These are phyloP conservation scores for Tricharina praecox DNA, from an alignment of 495 filamentous ascomycete species.

Conservation along the genomic window DNA sequence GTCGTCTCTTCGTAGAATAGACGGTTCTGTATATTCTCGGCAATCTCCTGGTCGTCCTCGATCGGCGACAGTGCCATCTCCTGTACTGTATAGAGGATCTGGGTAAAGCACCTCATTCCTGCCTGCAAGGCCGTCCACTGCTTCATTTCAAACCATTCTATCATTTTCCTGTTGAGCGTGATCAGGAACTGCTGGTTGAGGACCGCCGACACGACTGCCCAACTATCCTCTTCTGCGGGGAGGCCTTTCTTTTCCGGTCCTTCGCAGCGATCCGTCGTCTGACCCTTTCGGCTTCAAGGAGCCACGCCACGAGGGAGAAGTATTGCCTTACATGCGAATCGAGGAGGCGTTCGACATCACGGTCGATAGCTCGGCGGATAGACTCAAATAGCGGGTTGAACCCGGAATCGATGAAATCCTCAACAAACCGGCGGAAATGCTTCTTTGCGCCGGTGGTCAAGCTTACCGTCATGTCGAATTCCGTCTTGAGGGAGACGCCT, in stretches of 20 bases:
- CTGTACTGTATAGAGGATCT: constrained; percentile 78
- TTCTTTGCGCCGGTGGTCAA: constrained; percentile 51
- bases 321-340: constrained; percentile 61
- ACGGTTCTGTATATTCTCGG: constrained; percentile 88
- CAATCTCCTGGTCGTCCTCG: constrained; percentile 93
- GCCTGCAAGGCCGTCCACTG: constrained; percentile 73
- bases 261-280: constrained; percentile 44
- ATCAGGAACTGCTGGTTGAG: constrained; percentile 87
- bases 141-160: constrained; percentile 59
- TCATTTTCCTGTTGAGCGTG: constrained; percentile 66
- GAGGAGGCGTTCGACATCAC: constrained; percentile 70
- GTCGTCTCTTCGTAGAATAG: constrained; percentile 97
- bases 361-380: constrained; percentile 73
- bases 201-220: constrained; percentile 70
- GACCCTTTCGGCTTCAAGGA: constrained; percentile 71
- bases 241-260: constrained; percentile 25
- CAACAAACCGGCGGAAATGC: constrained; percentile 65
- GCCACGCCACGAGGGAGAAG: constrained; percentile 89
- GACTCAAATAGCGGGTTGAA: constrained; percentile 90
- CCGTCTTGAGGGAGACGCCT: constrained; percentile 35
- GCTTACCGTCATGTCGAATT: constrained; percentile 56
- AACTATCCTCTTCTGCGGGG: constrained; percentile 52
- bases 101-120: constrained; percentile 77
- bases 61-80: constrained; percentile 73
- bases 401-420: constrained; percentile 84